Percentiles rank a stretch among this genome's conserved stretches.
Conservation (phyloP, 768 basidiomycete genomes). For the Trametes cingulata region DNA sequence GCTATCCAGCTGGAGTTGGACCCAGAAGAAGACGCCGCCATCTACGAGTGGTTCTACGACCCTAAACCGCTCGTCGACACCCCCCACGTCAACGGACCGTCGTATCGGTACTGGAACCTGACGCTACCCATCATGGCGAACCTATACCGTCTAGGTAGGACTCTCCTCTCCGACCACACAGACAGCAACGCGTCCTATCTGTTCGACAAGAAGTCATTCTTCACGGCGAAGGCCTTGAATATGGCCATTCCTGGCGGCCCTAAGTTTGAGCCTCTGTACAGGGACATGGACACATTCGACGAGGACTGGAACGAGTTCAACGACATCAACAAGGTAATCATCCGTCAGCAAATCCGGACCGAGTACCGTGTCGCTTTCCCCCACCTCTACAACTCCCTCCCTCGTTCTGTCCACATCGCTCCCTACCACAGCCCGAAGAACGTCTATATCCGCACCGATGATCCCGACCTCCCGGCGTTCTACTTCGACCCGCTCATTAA, state of each 20-base stretch:
- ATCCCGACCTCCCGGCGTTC: conserved; percentile 98
- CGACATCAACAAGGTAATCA: conserved; percentile 99
- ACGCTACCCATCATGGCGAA: conserved; percentile 96
- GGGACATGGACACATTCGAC: conserved; percentile 96
- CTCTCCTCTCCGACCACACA: conserved; percentile 88
- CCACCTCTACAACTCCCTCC: conserved; percentile 96
- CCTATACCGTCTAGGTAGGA: conserved; percentile 92
- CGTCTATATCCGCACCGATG: conserved; percentile 98
- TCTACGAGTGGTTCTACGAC: conserved; percentile 99
- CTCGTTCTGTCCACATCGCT: conserved; percentile 89
- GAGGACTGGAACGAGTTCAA: conserved; percentile 99
- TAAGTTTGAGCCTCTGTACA: conserved; percentile 95
- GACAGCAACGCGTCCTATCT: conserved; percentile 91
- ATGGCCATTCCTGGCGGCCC: conserved; percentile 98
- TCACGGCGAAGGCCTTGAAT: conserved; percentile 96
- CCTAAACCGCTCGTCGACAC: conserved; percentile 92
- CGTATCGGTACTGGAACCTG: conserved; percentile 92
- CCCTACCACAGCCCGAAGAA: conserved; percentile 94
- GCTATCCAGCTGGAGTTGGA: conserved; percentile 97
- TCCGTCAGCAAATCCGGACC: conserved; percentile 96
- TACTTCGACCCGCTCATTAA: conserved; percentile 99
- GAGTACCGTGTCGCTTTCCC: conserved; percentile 99
- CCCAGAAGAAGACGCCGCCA: conserved; percentile 85
- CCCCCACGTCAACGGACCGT: conserved; percentile 86
- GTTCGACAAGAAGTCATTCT: conserved; percentile 97